These are phyloP conservation scores for Tetrahymena malaccensis DNA, from an alignment of 73 alveolate species.

Conservation along the genomic window DNA sequence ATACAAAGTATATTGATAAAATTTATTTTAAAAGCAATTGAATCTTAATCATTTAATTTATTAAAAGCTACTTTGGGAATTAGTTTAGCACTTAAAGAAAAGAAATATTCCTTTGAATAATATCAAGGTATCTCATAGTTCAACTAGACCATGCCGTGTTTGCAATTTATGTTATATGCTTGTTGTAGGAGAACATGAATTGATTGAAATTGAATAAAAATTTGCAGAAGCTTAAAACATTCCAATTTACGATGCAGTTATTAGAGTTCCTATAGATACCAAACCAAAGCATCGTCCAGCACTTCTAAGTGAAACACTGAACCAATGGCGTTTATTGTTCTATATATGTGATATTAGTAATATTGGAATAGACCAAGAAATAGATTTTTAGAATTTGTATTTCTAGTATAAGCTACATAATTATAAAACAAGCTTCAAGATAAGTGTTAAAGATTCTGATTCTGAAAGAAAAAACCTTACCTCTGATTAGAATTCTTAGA, in stretches of 20 bases:
- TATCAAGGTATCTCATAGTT: conserved; percentile 36
- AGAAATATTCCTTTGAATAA: conserved; percentile 22
- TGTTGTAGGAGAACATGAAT: conserved; percentile 93
- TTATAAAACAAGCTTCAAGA: conserved; percentile 25
- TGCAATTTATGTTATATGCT: conserved; percentile 92
- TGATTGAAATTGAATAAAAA: conserved; percentile 82
- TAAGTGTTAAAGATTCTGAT: conserved; percentile 10
- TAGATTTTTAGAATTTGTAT: conserved; percentile 2
- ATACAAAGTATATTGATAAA: background rate
- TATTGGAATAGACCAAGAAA: conserved; percentile 12
- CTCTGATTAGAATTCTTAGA: background rate
- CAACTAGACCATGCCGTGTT: conserved; percentile 63
- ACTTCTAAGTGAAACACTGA: conserved; percentile 55
- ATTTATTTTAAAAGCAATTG: background rate
- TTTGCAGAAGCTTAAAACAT: conserved; percentile 79
- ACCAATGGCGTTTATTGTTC: conserved; percentile 83
- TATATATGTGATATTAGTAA: conserved; percentile 56
- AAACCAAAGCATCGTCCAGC: conserved; percentile 68
- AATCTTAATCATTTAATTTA: background rate
- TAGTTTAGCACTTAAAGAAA: conserved; percentile 39
- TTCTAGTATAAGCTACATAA: conserved; percentile 18
- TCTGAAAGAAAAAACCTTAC: background rate
- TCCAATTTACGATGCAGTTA: conserved; percentile 68
- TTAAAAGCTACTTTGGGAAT: conserved; percentile 25
- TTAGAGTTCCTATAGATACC: conserved; percentile 57